Evolutionary conservation across 2,329 filamentous ascomycete genomes (phyloP).

Genomic region (Byssothecium circinans): DNA sequence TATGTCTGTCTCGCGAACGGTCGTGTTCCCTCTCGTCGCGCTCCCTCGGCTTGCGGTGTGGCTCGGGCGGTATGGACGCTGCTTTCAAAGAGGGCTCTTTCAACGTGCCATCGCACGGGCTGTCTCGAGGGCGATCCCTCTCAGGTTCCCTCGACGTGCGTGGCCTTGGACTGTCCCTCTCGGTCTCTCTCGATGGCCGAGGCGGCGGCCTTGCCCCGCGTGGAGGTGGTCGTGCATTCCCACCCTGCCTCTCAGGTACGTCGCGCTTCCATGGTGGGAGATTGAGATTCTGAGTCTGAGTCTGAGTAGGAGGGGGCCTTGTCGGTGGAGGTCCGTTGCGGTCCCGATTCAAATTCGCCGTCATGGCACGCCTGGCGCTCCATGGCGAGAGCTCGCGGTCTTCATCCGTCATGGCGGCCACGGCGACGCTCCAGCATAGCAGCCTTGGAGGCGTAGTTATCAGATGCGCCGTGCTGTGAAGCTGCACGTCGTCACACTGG

Average conservation of each 20-base stretch:
- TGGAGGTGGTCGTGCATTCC: not conserved
- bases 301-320: not conserved
- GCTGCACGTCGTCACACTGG: slow-evolving; percentile 7
- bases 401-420: slow-evolving; percentile 1
- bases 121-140: no score
- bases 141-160: slow-evolving; percentile 17
- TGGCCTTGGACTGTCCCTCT: slow-evolving; percentile 15
- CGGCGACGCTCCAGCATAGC: no score
- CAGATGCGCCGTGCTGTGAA: no score
- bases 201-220: not conserved
- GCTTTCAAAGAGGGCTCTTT: slow-evolving; percentile 1
- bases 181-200: not conserved
- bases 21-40: slow-evolving; percentile 16
- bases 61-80: slow-evolving; percentile 19
- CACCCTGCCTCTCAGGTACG: not conserved
- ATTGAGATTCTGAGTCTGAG: slow-evolving; percentile 21
- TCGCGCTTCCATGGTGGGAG: slow-evolving; percentile 11
- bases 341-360: slow-evolving; percentile 19
- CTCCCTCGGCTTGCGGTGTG: slow-evolving; percentile 29
- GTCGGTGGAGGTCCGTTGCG: slow-evolving; percentile 16
- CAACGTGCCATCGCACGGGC: no score
- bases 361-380: slow-evolving; percentile 35
- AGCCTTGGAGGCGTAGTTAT: not conserved
- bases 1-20: slow-evolving; percentile 3
- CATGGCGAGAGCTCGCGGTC: slow-evolving; percentile 35